phyloP scores from a whole-genome alignment of 2,329 filamentous ascomycete species.

The Fusarium torreyae region DNA sequence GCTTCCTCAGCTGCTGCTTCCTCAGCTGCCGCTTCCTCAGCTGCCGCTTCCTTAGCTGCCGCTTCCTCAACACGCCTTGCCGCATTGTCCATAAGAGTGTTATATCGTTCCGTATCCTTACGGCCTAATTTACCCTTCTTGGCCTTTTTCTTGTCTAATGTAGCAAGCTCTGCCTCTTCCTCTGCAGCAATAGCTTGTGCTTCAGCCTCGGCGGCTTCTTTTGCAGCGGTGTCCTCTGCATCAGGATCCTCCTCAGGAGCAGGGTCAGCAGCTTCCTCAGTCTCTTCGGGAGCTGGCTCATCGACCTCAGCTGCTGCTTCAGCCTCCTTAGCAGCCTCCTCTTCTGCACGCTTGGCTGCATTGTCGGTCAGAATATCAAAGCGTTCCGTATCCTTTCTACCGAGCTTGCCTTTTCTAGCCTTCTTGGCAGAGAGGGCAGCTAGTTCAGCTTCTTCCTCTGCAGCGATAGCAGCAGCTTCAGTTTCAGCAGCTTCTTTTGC shows the following conservation, averaged over 20 bases:
- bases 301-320: conserved; percentile 23
- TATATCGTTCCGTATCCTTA: conserved; percentile 46
- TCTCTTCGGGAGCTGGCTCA: conserved; percentile 40
- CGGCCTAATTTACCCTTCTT: conserved; percentile 46
- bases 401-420: conserved; percentile 43
- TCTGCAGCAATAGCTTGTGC: conserved; percentile 46
- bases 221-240: conserved; percentile 40
- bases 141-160: conserved; percentile 59
- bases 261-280: conserved; percentile 30
- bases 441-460: conserved; percentile 43
- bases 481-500: conserved; percentile 35
- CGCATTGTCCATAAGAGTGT: conserved; percentile 42
- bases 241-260: conserved; percentile 42
- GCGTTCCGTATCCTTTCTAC: conserved; percentile 46
- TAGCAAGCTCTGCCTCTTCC: conserved; percentile 54
- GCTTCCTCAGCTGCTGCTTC: conserved; percentile 48
- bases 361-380: conserved; percentile 38
- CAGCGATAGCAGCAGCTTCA: conserved; percentile 29
- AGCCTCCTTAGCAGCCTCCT: conserved; percentile 31
- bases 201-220: conserved; percentile 48
- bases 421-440: conserved; percentile 35
- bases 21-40: conserved; percentile 50
- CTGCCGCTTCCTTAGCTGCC: conserved; percentile 48
- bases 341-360: conserved; percentile 31
- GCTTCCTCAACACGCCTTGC: conserved; percentile 48